phyloP scores from a whole-genome alignment of 139 green algal species.

The Pleodorina starrii region DNA sequence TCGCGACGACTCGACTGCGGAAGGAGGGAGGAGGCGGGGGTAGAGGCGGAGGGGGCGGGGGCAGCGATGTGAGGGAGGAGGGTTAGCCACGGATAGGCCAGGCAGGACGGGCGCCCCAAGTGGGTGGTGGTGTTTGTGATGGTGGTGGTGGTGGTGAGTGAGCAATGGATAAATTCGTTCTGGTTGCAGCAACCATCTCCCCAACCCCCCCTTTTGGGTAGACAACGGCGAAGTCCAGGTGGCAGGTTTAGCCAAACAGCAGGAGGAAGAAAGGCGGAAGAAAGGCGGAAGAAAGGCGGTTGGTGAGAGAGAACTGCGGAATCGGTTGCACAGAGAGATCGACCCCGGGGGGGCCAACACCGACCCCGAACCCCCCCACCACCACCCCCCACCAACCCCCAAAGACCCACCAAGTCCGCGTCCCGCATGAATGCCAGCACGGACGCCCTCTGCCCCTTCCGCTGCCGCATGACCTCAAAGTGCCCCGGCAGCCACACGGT shows the following conservation, averaged over 20 bases:
- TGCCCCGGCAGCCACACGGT: constrained; percentile 30
- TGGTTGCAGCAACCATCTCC: no score
- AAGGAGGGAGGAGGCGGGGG: background rate
- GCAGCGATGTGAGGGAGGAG: no score
- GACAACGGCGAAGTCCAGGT: no score
- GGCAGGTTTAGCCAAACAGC: no score
- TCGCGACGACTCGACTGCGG: background rate
- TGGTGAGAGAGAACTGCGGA: background rate
- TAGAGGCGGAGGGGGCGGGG: no score
- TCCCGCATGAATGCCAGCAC: constrained; percentile 32
- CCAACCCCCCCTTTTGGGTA: no score
- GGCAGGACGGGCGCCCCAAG: no score
- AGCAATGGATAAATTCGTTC: no score
- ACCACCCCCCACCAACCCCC: background rate
- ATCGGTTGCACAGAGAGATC: background rate
- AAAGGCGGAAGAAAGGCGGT: background rate
- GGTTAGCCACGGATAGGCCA: no score
- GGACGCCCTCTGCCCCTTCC: constrained; percentile 2
- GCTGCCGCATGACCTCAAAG: background rate
- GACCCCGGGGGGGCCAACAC: background rate
- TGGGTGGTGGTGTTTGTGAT: no score
- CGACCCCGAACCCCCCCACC: background rate
- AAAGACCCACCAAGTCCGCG: constrained; percentile 14
- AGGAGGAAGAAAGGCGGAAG: background rate
- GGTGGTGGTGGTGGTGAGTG: no score